These are phyloP conservation scores for Trichoderma polysporum DNA, from an alignment of 2,329 filamentous ascomycete genomes.

Conservation along the genomic window DNA sequence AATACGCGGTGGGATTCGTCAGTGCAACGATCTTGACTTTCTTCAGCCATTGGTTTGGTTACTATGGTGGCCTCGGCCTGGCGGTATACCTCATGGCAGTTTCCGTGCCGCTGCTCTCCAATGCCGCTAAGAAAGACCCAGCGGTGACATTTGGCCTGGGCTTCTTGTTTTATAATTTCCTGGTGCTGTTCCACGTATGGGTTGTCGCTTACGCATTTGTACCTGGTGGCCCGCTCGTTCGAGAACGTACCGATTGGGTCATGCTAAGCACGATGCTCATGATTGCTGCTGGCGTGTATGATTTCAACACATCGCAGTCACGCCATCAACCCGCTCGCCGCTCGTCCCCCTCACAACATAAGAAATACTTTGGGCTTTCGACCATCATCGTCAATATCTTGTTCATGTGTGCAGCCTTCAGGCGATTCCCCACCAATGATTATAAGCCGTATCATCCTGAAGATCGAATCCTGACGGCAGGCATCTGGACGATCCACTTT, in stretches of 20 bases:
- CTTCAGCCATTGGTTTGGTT: constrained; percentile 82
- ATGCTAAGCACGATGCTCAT: constrained; percentile 83
- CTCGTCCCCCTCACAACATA: constrained; percentile 42
- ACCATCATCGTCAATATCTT: constrained; percentile 76
- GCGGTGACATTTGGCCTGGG: constrained; percentile 81
- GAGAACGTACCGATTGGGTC: constrained; percentile 94
- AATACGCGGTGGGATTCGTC: constrained; percentile 73
- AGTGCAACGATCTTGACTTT: constrained; percentile 77
- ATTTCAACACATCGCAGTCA: constrained; percentile 55
- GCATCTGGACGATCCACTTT: constrained; percentile 99
- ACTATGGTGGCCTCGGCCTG: constrained; percentile 74
- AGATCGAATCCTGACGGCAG: constrained; percentile 84
- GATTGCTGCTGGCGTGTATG: constrained; percentile 83
- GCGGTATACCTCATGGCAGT: constrained; percentile 81
- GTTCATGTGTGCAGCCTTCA: constrained; percentile 76
- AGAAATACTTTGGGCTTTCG: constrained; percentile 55
- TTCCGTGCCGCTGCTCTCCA: constrained; percentile 70
- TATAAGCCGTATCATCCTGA: constrained; percentile 87
- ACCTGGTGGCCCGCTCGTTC: constrained; percentile 85
- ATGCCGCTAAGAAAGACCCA: constrained; percentile 74
- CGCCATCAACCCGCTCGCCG: constrained; percentile 36
- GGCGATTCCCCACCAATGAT: constrained; percentile 89
- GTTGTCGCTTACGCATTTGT: constrained; percentile 98
- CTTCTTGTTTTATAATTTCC: constrained; percentile 87
- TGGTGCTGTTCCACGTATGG: constrained; percentile 98